These are phyloP conservation scores for Peniophora sp. DNA, from an alignment of 1,284 basidiomycete genomes.

Conservation along the genomic window DNA sequence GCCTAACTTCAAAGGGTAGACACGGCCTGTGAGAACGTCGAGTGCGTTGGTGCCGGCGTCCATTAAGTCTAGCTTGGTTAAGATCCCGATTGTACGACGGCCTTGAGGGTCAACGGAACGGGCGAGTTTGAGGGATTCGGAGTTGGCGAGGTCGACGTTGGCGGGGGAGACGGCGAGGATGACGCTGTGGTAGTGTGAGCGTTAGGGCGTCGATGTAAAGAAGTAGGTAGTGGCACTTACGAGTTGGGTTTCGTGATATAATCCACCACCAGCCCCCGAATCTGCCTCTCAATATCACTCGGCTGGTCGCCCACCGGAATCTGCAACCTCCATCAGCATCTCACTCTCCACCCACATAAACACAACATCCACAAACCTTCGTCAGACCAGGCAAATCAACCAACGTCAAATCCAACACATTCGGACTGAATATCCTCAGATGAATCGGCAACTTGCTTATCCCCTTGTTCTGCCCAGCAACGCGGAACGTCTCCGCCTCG, in stretches of 20 bases:
- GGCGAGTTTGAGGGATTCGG: slow-evolving; percentile 94
- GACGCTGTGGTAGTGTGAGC: slow-evolving; percentile 47
- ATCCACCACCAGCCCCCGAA: slow-evolving; percentile 87
- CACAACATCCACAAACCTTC: slow-evolving; percentile 56
- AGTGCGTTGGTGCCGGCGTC: slow-evolving; percentile 97
- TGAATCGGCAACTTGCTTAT: slow-evolving; percentile 95
- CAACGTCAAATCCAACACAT: slow-evolving; percentile 91
- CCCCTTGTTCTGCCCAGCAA: slow-evolving; percentile 98
- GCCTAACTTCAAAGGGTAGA: slow-evolving; percentile 95
- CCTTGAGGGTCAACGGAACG: slow-evolving; percentile 94
- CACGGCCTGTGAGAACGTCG: slow-evolving; percentile 92
- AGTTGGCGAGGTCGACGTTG: slow-evolving; percentile 98
- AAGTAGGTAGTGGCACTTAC: slow-evolving; percentile 37
- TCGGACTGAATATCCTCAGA: slow-evolving; percentile 90
- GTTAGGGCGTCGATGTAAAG: background rate
- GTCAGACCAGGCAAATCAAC: slow-evolving; percentile 96
- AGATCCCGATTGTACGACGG: slow-evolving; percentile 89
- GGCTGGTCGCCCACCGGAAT: slow-evolving; percentile 89
- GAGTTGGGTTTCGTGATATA: slow-evolving; percentile 97
- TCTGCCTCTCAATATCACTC: slow-evolving; percentile 95
- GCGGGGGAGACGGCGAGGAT: slow-evolving; percentile 95
- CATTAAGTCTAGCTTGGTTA: slow-evolving; percentile 98
- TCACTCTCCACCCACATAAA: slow-evolving; percentile 1
- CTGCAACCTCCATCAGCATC: slow-evolving; percentile 26
- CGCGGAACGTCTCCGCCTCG: slow-evolving; percentile 95